Base-by-base conservation (phyloP, 225 moss, liverwort and hornwort species). In the Polytrichum commune region DNA sequence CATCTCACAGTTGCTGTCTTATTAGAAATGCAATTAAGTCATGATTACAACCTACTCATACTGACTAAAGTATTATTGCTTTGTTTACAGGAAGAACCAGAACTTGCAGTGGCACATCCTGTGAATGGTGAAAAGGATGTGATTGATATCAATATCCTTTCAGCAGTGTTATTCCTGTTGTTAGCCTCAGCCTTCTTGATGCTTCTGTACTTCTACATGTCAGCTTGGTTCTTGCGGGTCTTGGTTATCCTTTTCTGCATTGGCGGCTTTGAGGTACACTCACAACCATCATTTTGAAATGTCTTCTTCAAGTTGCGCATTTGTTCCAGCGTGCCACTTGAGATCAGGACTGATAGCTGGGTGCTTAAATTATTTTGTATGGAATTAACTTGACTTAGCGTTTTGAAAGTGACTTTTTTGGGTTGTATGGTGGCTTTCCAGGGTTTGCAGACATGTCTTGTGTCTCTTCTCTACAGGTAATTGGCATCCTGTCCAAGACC, bases 161-260 rank as follows among this genome's bases (percentile, higher is more conserved):
- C 91, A 67, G 85, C 91, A 64, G 77, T 91, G 72, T 75, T 93
- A 5, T 96, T 98, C 57, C 86, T 98, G 64, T 81, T 94, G 65
- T 76, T 98, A 81, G 97, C 97, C 68, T 98, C 97, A n/a, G 95
- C 86, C 16, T 92, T 98, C 72, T 77, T 98, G 77, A 85, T 95
- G 76, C 79, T 98, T 67, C 85, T 98, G 74, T 91, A 93, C 83
- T 90, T 85, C 78, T 91, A 92, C 79, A 98, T 98, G 97, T 98
- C 97, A 53, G 86, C 91, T 72, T 92, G 92, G 94, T 98, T 98
- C 70, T 82, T 98, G 69, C 78, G 90, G 19, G 80, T 95, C 64
- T 75, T 98, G 73, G 95, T 98, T 38, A 78, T 95, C 74, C 91
- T 98, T 64, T 98, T 98, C 91, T 98, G 97, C 81, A 93, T 98